These are phyloP conservation scores for Pythium guiyangense DNA, from an alignment of 352 stramenopile species.

Conservation along the genomic window DNA sequence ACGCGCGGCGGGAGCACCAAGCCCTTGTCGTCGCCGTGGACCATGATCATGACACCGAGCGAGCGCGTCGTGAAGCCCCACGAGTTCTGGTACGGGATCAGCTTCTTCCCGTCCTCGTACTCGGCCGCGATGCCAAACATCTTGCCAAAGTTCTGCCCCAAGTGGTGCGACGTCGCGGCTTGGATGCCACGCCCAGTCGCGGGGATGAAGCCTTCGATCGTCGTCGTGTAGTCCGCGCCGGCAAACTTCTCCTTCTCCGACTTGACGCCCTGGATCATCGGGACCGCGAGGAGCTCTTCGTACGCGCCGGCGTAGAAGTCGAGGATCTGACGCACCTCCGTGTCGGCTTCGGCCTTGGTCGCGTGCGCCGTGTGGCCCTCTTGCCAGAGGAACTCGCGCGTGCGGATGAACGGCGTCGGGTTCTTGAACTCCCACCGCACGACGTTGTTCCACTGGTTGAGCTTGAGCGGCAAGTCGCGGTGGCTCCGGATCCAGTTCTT, in stretches of 20 bases:
- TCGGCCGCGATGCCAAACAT: slow-evolving; percentile 99
- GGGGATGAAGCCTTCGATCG: slow-evolving; percentile 99
- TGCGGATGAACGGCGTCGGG: slow-evolving; percentile 98
- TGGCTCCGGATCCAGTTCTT: slow-evolving; percentile 98
- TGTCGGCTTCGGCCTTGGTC: slow-evolving; percentile 95
- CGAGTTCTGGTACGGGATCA: slow-evolving; percentile 98
- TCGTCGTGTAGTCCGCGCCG: slow-evolving; percentile 97
- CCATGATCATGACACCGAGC: slow-evolving; percentile 99
- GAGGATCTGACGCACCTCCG: slow-evolving; percentile 90
- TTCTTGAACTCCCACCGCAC: slow-evolving; percentile 99
- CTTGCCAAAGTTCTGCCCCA: slow-evolving; percentile 99
- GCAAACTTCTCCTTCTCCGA: slow-evolving; percentile 99
- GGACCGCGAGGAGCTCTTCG: slow-evolving; percentile 98
- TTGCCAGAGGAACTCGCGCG: slow-evolving; percentile 99
- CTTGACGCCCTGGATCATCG: slow-evolving; percentile 99
- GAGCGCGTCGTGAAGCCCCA: slow-evolving; percentile 99
- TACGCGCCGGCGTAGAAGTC: slow-evolving; percentile 98
- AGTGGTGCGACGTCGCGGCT: slow-evolving; percentile 97
- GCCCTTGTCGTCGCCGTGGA: slow-evolving; percentile 99
- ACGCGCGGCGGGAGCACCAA: slow-evolving; percentile 98
- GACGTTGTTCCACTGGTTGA: slow-evolving; percentile 99
- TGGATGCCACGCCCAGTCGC: slow-evolving; percentile 96
- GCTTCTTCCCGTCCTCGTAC: slow-evolving; percentile 93
- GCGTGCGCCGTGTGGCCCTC: slow-evolving; percentile 99
- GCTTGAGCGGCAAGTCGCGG: slow-evolving; percentile 97